These are phyloP conservation scores for Sisymbrium irio DNA, from an alignment of 345 rosid genomes.

Conservation along the genomic window DNA sequence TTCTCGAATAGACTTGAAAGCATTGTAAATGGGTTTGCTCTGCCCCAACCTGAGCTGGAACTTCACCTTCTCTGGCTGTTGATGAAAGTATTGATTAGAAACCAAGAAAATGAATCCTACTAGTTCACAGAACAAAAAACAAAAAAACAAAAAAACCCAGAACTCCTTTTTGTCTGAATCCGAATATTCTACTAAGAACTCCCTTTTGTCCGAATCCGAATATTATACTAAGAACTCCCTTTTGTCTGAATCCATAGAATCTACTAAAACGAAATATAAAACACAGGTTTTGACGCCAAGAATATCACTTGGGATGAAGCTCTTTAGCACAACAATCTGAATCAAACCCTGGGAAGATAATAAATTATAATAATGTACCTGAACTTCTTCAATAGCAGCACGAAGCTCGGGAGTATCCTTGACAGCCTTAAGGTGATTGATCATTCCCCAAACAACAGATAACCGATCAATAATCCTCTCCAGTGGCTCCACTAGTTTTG, in stretches of 20 bases:
- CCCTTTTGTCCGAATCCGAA: background rate
- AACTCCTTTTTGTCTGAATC: background rate
- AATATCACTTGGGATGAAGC: background rate
- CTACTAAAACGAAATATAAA: background rate
- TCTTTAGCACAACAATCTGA: background rate
- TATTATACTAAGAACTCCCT: background rate
- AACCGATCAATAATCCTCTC: conserved; percentile 74
- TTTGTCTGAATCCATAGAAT: conserved; percentile 1
- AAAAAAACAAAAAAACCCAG: background rate
- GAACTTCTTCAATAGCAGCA: conserved; percentile 90
- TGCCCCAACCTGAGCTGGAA: conserved; percentile 66
- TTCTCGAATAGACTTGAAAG: conserved; percentile 68
- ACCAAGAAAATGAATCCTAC: background rate
- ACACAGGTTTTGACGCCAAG: background rate
- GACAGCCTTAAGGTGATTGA: conserved; percentile 81
- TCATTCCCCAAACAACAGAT: conserved; percentile 71
- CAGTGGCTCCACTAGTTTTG: conserved; percentile 85
- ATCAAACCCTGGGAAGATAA: background rate
- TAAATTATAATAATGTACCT: conserved; percentile 45
- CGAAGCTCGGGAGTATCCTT: conserved; percentile 87
- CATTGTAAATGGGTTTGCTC: conserved; percentile 81
- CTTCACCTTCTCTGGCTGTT: conserved; percentile 39
- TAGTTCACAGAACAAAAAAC: background rate
- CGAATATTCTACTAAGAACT: background rate
- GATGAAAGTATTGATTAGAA: background rate